A percentile compares a stretch with the other conserved stretches of the same genome.
Conservation (phyloP, 768 basidiomycete genomes). For the Xerocomellus amylosporus region DNA sequence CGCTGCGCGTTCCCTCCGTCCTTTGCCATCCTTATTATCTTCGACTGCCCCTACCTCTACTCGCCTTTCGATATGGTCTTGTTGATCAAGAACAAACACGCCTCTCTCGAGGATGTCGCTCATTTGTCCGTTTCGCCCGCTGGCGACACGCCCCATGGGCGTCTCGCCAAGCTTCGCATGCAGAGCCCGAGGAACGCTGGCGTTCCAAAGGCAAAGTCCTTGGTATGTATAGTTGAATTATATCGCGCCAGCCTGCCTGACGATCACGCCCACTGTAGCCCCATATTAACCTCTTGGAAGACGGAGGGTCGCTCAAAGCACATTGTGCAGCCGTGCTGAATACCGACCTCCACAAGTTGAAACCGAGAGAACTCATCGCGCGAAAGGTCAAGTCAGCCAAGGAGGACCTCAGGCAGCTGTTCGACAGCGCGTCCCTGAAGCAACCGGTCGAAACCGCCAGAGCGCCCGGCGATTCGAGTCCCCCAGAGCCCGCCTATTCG, state of each 20-base stretch:
- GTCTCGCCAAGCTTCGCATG: background rate
- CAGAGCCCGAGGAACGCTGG: slow-evolving; percentile 5
- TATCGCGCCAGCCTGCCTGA: background rate
- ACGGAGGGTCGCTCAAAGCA: slow-evolving; percentile 2
- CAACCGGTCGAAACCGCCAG: background rate
- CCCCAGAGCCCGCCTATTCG: background rate
- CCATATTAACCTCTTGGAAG: background rate
- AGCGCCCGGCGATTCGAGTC: background rate
- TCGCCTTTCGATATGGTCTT: slow-evolving; percentile 10
- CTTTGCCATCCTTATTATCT: background rate
- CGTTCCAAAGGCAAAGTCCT: slow-evolving; percentile 8
- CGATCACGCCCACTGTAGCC: slow-evolving; percentile 1
- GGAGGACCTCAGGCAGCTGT: slow-evolving; percentile 6
- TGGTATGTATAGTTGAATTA: background rate
- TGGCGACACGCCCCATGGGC: background rate
- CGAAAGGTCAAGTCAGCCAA: slow-evolving; percentile 10
- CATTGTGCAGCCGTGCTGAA: slow-evolving; percentile 2
- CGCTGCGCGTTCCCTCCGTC: background rate
- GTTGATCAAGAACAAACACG: slow-evolving; percentile 17
- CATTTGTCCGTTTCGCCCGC: slow-evolving; percentile 6
- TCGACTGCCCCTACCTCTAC: background rate
- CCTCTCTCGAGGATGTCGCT: slow-evolving; percentile 12
- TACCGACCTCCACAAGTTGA: background rate
- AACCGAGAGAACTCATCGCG: background rate
- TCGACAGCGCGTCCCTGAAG: background rate